A percentile compares a stretch with the other conserved stretches of the same genome.
Evolutionary conservation across 225 moss, liverwort and hornwort genomes (phyloP).

Genomic region (Sphagnum tenellum): DNA sequence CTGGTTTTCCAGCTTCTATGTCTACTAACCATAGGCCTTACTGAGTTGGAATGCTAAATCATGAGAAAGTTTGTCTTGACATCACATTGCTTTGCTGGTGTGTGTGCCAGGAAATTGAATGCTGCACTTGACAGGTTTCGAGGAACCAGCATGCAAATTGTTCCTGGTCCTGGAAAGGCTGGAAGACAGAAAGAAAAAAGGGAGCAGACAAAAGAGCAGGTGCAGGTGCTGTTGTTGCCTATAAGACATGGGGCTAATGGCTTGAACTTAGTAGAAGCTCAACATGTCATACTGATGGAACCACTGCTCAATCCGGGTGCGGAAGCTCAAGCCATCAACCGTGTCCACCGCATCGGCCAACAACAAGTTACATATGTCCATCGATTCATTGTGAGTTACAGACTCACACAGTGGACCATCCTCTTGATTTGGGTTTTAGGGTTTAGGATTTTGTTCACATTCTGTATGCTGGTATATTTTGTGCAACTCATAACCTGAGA

Average conservation of each 20-base stretch:
- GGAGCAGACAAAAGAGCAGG: slow-evolving; percentile 29
- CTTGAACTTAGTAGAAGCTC: slow-evolving; percentile 88
- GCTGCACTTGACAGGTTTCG: slow-evolving; percentile 53
- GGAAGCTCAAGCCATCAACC: slow-evolving; percentile 94
- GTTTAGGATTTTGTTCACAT: background rate
- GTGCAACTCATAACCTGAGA: no score
- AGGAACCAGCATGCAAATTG: slow-evolving; percentile 22
- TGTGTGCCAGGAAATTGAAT: slow-evolving; percentile 42
- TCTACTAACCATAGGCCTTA: no score
- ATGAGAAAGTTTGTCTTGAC: no score
- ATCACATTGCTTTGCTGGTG: no score
- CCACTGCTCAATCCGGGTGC: slow-evolving; percentile 73
- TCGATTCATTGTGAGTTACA: slow-evolving; percentile 71
- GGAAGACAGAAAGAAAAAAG: slow-evolving; percentile 14
- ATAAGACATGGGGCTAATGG: slow-evolving; percentile 74
- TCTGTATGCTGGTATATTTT: no score
- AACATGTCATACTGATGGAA: slow-evolving; percentile 86
- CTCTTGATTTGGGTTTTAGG: background rate
- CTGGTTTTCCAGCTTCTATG: no score
- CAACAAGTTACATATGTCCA: slow-evolving; percentile 70
- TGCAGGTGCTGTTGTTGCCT: slow-evolving; percentile 80
- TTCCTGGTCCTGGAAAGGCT: slow-evolving; percentile 11
- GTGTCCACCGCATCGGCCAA: slow-evolving; percentile 96
- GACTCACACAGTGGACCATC: background rate
- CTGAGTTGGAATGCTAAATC: no score